A percentile compares a stretch with the other conserved stretches of the same genome.
Conservation (phyloP, 1,284 basidiomycete species). For the Pascua guehoae region DNA sequence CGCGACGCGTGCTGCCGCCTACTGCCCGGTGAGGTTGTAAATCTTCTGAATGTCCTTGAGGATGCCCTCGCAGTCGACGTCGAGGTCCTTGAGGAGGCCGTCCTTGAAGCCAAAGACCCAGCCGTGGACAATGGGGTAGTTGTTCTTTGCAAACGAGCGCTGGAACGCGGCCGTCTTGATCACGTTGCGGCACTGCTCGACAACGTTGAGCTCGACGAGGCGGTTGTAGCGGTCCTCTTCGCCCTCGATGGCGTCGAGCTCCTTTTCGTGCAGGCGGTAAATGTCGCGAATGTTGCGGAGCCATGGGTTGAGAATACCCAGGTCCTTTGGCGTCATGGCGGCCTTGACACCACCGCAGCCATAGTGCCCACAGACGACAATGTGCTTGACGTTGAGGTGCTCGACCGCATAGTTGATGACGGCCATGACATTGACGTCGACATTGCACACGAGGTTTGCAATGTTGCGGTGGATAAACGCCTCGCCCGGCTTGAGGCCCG, state of each 20-base stretch:
- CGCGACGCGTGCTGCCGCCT: neutral
- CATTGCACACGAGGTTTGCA: constrained; percentile 19
- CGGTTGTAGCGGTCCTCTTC: constrained; percentile 13
- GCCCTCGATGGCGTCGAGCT: constrained; percentile 14
- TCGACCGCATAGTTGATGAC: constrained; percentile 22
- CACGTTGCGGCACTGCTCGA: constrained; percentile 21
- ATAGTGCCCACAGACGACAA: constrained; percentile 21
- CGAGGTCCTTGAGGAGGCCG: constrained; percentile 20
- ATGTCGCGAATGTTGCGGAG: constrained; percentile 22
- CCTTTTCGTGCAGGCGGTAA: constrained; percentile 18
- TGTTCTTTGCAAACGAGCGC: constrained; percentile 12
- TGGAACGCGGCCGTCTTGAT: constrained; percentile 21
- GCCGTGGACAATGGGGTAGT: constrained; percentile 18
- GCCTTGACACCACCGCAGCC: constrained; percentile 20
- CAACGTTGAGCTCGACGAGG: constrained; percentile 21
- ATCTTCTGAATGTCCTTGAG: constrained; percentile 21
- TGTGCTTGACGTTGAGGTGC: constrained; percentile 23
- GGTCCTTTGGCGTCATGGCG: constrained; percentile 20
- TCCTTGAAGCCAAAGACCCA: constrained; percentile 20
- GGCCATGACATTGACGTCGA: constrained; percentile 17
- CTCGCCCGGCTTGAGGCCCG: constrained; percentile 19
- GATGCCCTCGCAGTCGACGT: constrained; percentile 10
- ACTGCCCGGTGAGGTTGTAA: constrained; percentile 14
- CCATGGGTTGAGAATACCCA: constrained; percentile 22
- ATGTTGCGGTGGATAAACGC: constrained; percentile 25